Conservation (phyloP, 106 monocot genomes). For the Allium sativum region DNA sequence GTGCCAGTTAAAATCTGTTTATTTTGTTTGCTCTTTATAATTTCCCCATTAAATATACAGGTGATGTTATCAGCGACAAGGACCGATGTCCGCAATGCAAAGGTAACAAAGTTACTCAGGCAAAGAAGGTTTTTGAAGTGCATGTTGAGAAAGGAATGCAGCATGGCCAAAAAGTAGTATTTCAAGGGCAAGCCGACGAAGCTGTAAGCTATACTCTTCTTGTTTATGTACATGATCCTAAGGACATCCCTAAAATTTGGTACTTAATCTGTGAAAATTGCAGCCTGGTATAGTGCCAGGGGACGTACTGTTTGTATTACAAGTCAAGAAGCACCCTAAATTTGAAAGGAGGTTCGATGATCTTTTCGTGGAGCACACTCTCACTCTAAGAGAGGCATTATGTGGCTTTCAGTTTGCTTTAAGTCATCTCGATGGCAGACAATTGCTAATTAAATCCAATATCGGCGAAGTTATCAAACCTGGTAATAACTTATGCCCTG, state of each 20-base stretch:
- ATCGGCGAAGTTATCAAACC: constrained; percentile 47
- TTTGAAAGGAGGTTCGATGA: constrained; percentile 45
- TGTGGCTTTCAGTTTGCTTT: constrained; percentile 57
- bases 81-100: constrained; percentile 70
- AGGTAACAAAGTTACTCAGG: constrained; percentile 62
- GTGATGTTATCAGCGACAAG: constrained; percentile 68
- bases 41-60: constrained; percentile 14
- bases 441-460: constrained; percentile 46
- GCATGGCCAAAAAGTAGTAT: constrained; percentile 75
- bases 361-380: constrained; percentile 48
- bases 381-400: constrained; percentile 48
- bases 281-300: constrained; percentile 51
- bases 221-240: neutral
- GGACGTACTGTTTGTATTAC: constrained; percentile 45
- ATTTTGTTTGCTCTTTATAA: neutral
- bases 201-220: constrained; percentile 38
- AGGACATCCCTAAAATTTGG: neutral
- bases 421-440: constrained; percentile 61
- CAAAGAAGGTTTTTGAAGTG: constrained; percentile 79
- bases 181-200: constrained; percentile 84
- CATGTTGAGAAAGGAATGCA: constrained; percentile 91
- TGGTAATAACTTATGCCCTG: constrained; percentile 13
- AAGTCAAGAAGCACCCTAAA: constrained; percentile 48
- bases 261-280: constrained; percentile 6
- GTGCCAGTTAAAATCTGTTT: neutral